Conservation (phyloP, 2,329 filamentous ascomycete genomes). For the Neophaeococcomyces aloes region DNA sequence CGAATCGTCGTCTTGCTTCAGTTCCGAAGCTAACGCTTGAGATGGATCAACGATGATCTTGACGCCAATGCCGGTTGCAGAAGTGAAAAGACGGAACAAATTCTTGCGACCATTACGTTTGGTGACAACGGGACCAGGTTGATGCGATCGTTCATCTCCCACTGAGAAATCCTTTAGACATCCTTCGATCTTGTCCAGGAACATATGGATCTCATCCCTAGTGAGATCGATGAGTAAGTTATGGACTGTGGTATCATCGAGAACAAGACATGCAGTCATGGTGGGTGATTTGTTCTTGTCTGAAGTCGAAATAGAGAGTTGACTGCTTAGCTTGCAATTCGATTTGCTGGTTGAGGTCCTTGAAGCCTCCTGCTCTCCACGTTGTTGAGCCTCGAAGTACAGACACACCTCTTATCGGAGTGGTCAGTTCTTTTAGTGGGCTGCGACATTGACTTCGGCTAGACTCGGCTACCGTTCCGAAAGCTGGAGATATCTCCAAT, state of each 20-base stretch:
- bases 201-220: conserved; percentile 1
- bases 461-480: no score
- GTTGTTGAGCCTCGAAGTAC: no score
- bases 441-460: no score
- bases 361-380: no score
- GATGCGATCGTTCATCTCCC: conserved; percentile 3
- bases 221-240: conserved; percentile 7
- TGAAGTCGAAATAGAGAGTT: no score
- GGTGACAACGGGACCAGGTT: conserved; percentile 5
- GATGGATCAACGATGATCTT: conserved; percentile 8
- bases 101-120: conserved; percentile 6
- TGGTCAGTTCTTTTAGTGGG: no score
- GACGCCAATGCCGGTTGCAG: neutral
- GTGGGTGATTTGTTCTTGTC: no score
- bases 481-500: no score
- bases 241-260: conserved; percentile 5
- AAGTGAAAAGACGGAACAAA: conserved; percentile 4
- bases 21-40: neutral
- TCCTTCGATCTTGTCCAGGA: neutral
- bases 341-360: no score
- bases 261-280: neutral
- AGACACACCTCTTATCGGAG: no score
- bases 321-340: no score
- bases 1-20: neutral
- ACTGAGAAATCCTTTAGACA: neutral